phyloP scores from a whole-genome alignment of 306 rosid species.

The Corylus avellana region DNA sequence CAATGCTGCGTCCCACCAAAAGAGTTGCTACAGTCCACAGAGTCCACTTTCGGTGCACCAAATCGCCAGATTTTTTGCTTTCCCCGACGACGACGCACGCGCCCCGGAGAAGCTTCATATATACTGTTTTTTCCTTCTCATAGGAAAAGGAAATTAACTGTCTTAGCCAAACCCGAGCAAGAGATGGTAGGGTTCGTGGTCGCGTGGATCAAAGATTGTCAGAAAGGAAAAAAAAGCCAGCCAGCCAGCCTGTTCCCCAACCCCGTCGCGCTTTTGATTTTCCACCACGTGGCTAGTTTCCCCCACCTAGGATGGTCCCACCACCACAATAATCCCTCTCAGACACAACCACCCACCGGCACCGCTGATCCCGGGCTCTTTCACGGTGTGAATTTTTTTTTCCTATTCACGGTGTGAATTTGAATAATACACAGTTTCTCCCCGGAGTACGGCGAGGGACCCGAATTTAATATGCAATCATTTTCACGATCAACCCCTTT shows the following conservation, averaged over 20 bases:
- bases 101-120: too few relatives aligned
- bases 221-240: neutral
- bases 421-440: neutral
- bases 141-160: too few relatives aligned
- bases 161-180: neutral
- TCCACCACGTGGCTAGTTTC: neutral
- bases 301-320: neutral
- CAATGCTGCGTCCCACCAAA: slow-evolving; percentile 27
- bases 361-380: neutral
- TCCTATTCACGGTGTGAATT: neutral
- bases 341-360: neutral
- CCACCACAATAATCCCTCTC: neutral
- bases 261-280: neutral
- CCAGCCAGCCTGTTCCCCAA: slow-evolving; percentile 57
- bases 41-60: slow-evolving; percentile 20
- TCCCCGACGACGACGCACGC: slow-evolving; percentile 5
- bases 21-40: slow-evolving; percentile 1
- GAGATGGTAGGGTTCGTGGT: neutral
- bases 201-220: slow-evolving; percentile 1
- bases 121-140: too few relatives aligned
- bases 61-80: slow-evolving; percentile 5
- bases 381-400: neutral
- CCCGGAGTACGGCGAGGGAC: neutral
- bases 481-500: neutral
- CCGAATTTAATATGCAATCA: neutral